Evolutionary conservation across 208 protist genomes (phyloP).

Genomic region (Trypanosoma grayi): DNA sequence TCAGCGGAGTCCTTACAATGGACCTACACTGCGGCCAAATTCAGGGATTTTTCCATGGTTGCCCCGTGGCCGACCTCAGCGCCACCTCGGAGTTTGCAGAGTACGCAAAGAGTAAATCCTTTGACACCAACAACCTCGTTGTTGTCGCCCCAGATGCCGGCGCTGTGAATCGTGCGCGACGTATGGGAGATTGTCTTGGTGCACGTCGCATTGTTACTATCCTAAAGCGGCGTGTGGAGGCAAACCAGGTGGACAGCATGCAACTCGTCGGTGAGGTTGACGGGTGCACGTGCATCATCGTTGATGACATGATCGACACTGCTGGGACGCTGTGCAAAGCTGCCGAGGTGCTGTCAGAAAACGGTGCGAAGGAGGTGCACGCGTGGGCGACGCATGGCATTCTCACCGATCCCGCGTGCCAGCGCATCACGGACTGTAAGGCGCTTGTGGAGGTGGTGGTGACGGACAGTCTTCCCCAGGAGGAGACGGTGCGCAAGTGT

Average conservation of each 20-base stretch:
- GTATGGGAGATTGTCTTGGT: constrained; percentile 77
- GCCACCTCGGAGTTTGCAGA: constrained; percentile 83
- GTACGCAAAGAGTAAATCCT: constrained; percentile 74
- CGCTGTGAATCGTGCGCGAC: constrained; percentile 91
- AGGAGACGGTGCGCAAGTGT: constrained; percentile 57
- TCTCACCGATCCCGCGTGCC: constrained; percentile 91
- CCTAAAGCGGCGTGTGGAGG: constrained; percentile 93
- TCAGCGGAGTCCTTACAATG: constrained; percentile 91
- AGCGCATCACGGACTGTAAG: constrained; percentile 85
- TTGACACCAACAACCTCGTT: constrained; percentile 75
- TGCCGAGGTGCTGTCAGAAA: constrained; percentile 92
- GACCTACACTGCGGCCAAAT: constrained; percentile 96
- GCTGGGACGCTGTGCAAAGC: constrained; percentile 94
- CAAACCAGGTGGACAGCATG: constrained; percentile 92
- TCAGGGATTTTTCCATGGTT: constrained; percentile 95
- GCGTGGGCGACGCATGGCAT: constrained; percentile 94
- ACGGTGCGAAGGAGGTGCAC: constrained; percentile 93
- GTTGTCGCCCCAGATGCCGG: constrained; percentile 96
- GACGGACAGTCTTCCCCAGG: constrained; percentile 92
- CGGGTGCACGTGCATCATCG: constrained; percentile 93
- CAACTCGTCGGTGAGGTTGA: constrained; percentile 95
- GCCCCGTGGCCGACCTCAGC: constrained; percentile 92
- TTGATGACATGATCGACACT: constrained; percentile 99
- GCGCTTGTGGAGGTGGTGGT: constrained; percentile 92
- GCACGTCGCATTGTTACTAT: constrained; percentile 93